phyloP scores from a whole-genome alignment of 306 rosid genomes.

The Citrullus amarus region DNA sequence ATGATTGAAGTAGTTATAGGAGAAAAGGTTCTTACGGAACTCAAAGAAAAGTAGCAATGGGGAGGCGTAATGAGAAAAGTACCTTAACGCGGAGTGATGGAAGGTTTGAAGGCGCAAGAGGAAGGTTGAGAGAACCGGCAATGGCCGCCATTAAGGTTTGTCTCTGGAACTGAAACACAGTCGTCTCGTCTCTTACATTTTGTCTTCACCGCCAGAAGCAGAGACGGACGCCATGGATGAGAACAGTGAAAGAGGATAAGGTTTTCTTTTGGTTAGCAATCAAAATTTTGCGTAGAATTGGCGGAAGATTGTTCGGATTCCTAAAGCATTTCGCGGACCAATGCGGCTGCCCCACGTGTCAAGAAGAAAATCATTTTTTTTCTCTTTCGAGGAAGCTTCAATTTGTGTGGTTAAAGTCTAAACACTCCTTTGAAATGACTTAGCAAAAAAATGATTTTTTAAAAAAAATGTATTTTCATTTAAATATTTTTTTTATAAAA shows the following conservation, averaged over 20 bases:
- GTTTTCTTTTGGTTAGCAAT: neutral
- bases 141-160: neutral
- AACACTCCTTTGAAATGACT: too few species aligned
- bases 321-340: neutral
- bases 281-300: neutral
- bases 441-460: too few species aligned
- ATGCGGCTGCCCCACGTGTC: neutral
- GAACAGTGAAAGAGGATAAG: neutral
- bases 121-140: conserved; percentile 4
- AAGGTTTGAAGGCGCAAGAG: neutral
- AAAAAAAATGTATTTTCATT: too few species aligned
- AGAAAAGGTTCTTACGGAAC: neutral
- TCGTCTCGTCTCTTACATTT: neutral
- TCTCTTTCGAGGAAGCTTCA: too few species aligned
- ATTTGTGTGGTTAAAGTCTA: too few species aligned
- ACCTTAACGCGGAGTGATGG: neutral
- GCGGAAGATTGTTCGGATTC: neutral
- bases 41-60: neutral
- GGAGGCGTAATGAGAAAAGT: neutral
- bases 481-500: too few species aligned
- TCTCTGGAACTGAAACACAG: neutral
- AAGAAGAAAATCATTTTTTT: too few species aligned
- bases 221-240: neutral
- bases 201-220: neutral
- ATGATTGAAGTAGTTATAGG: neutral